phyloP scores from a whole-genome alignment of 1,139 yeast species.

The Kurtzmaniella natalensis region DNA sequence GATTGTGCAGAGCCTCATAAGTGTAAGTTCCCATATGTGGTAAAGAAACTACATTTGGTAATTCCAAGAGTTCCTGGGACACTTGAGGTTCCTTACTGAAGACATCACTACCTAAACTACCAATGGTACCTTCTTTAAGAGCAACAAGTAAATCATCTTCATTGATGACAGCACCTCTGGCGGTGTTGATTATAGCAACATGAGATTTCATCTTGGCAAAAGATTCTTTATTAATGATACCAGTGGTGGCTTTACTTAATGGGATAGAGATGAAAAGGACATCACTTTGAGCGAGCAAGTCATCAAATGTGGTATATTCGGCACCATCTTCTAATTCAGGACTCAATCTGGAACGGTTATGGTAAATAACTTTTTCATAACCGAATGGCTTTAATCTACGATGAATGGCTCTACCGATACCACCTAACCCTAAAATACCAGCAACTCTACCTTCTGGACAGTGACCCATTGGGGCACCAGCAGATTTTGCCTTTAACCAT shows the following conservation, averaged over 20 bases:
- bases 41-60: constrained; percentile 58
- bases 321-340: constrained; percentile 56
- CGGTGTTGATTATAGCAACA: constrained; percentile 62
- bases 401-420: constrained; percentile 68
- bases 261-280: constrained; percentile 63
- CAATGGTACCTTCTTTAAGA: constrained; percentile 65
- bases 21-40: constrained; percentile 87
- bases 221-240: constrained; percentile 49
- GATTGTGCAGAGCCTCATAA: constrained; percentile 48
- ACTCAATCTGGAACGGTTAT: constrained; percentile 52
- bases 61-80: constrained; percentile 48
- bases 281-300: constrained; percentile 50
- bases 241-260: constrained; percentile 53
- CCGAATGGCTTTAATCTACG: constrained; percentile 63
- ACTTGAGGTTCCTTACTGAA: constrained; percentile 79
- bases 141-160: constrained; percentile 59
- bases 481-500: constrained; percentile 44
- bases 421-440: constrained; percentile 75
- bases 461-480: constrained; percentile 25
- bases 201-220: constrained; percentile 61
- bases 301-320: constrained; percentile 54
- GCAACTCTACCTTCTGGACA: constrained; percentile 60
- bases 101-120: constrained; percentile 78
- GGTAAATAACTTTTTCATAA: constrained; percentile 53
- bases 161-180: constrained; percentile 72